Percentiles rank a stretch among this genome's conserved stretches.
Evolutionary conservation across 2,329 filamentous ascomycete genomes (phyloP).

Genomic region (Penicillium vulpinum): DNA sequence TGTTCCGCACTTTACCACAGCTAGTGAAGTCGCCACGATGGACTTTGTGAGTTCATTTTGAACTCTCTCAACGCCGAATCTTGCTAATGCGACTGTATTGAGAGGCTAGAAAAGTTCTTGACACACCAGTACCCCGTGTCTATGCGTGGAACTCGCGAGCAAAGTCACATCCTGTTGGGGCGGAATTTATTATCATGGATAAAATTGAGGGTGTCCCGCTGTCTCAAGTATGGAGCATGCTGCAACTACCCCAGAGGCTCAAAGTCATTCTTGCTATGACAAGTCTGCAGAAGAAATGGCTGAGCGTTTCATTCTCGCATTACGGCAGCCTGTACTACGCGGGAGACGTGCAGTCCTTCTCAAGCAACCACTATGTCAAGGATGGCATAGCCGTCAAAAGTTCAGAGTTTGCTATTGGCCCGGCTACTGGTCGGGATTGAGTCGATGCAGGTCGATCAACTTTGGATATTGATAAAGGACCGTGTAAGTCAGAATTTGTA

Average conservation of each 20-base stretch:
- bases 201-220: conserved; percentile 25
- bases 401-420: conserved; percentile 29
- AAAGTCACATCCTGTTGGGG: conserved; percentile 19
- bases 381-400: conserved; percentile 22
- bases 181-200: conserved; percentile 28
- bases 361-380: conserved; percentile 24
- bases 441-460: conserved; percentile 24
- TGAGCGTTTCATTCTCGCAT: conserved; percentile 31
- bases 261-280: conserved; percentile 30
- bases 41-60: conserved; percentile 20
- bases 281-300: conserved; percentile 28
- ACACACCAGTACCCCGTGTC: conserved; percentile 22
- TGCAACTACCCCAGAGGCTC: conserved; percentile 27
- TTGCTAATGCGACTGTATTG: neutral
- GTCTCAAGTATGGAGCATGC: conserved; percentile 26
- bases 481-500: conserved; percentile 25
- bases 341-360: conserved; percentile 21
- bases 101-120: conserved; percentile 26
- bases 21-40: conserved; percentile 42
- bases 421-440: conserved; percentile 30
- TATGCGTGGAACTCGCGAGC: conserved; percentile 25
- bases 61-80: neutral
- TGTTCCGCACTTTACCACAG: conserved; percentile 31
- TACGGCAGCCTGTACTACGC: conserved; percentile 32
- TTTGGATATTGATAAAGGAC: conserved; percentile 28